Evolutionary conservation across 106 monocot species (phyloP).

Genomic region (Hemerocallis citrina): DNA sequence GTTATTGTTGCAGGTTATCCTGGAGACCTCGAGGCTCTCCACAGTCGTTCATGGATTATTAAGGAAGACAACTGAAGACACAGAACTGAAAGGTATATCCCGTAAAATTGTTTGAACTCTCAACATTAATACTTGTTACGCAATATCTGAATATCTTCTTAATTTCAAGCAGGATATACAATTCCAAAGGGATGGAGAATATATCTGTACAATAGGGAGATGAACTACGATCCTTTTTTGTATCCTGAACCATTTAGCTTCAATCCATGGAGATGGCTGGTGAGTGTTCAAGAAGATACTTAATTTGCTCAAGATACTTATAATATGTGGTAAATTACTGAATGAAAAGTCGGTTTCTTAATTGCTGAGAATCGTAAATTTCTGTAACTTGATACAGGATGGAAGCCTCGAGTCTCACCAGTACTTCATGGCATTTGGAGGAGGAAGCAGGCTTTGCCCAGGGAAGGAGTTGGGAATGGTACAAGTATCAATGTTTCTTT

Average conservation of each 20-base stretch:
- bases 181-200: constrained; percentile 71
- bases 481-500: constrained; percentile 37
- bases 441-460: constrained; percentile 41
- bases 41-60: constrained; percentile 56
- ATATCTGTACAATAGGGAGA: constrained; percentile 53
- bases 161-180: constrained; percentile 19
- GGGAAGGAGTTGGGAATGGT: constrained; percentile 51
- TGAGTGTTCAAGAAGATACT: constrained; percentile 7
- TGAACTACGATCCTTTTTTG: constrained; percentile 38
- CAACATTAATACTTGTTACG: background rate
- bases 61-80: constrained; percentile 51
- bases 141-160: background rate
- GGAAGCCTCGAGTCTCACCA: constrained; percentile 36
- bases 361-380: background rate
- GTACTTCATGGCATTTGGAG: constrained; percentile 44
- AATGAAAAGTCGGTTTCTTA: background rate
- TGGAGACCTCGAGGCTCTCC: constrained; percentile 50
- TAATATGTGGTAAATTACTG: background rate
- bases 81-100: constrained; percentile 41
- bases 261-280: constrained; percentile 79
- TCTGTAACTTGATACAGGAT: constrained; percentile 17
- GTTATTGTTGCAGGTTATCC: constrained; percentile 33
- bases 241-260: constrained; percentile 45
- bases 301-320: no score
- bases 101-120: background rate